Conservation (phyloP, 805 yeast species). For the Lipomyces oligophaga region DNA sequence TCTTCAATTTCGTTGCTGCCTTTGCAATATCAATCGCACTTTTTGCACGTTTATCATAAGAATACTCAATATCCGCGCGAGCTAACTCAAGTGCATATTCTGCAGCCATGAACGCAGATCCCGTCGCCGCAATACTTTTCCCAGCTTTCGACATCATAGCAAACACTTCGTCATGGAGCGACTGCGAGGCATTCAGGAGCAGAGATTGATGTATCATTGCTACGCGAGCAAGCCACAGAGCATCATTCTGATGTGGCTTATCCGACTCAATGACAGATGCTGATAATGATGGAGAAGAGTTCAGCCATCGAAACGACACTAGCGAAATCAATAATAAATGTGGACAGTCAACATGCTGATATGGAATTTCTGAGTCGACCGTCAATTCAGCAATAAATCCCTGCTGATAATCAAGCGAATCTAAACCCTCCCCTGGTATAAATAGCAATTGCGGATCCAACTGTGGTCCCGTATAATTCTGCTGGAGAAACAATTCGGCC, state of each 20-base stretch:
- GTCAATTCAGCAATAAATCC: constrained; percentile 42
- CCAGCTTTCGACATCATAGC: constrained; percentile 14
- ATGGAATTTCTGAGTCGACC: constrained; percentile 67
- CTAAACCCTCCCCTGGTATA: neutral
- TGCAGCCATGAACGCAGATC: constrained; percentile 2
- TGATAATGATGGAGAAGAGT: constrained; percentile 33
- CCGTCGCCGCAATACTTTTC: constrained; percentile 1
- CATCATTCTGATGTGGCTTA: neutral
- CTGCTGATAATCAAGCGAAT: neutral
- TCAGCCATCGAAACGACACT: constrained; percentile 44
- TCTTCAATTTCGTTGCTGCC: constrained; percentile 42
- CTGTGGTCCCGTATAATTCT: constrained; percentile 81
- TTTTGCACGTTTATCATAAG: constrained; percentile 44
- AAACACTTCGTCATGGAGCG: constrained; percentile 33
- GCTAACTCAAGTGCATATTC: constrained; percentile 26
- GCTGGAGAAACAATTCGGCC: constrained; percentile 66
- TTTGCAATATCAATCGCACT: constrained; percentile 36
- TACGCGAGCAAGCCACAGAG: constrained; percentile 39
- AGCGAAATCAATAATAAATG: constrained; percentile 45
- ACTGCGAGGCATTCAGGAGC: constrained; percentile 30
- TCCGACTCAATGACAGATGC: constrained; percentile 17
- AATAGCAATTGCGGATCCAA: neutral
- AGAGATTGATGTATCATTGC: constrained; percentile 38
- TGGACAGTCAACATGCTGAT: constrained; percentile 55
- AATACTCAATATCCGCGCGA: constrained; percentile 32